Percentiles rank a stretch among this genome's conserved stretches.
phyloP scores from a whole-genome alignment of 371 early-diverging fungal genomes.

The Syncephalastrum sp. region DNA sequence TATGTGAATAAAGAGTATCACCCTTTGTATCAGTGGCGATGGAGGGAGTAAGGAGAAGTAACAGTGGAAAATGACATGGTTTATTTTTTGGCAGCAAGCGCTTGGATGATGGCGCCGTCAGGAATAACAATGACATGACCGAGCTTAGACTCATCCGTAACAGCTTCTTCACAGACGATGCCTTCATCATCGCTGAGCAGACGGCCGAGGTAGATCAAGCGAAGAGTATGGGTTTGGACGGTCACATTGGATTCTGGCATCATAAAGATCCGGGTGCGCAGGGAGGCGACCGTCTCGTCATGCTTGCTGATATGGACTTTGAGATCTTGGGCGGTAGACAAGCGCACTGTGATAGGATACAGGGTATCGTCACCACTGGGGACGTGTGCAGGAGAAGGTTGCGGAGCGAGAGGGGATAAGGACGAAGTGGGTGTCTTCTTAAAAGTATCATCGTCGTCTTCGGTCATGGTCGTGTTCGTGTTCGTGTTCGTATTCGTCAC shows the following conservation, averaged over 20 bases:
- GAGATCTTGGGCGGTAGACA: constrained; percentile 38
- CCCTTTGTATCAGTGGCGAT: too few relatives aligned
- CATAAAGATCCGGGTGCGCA: constrained; percentile 28
- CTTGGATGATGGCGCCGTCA: constrained; percentile 29
- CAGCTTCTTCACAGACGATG: constrained; percentile 19
- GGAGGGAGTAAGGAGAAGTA: too few relatives aligned
- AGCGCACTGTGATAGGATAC: constrained; percentile 27
- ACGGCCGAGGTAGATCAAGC: constrained; percentile 38
- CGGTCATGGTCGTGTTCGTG: constrained; percentile 4
- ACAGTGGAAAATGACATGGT: too few relatives aligned
- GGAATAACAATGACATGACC: constrained; percentile 14
- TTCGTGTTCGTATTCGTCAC: constrained; percentile 5
- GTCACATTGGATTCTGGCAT: constrained; percentile 14
- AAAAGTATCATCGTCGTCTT: neutral
- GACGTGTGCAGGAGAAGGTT: neutral
- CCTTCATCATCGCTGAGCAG: constrained; percentile 26
- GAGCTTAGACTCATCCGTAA: constrained; percentile 6
- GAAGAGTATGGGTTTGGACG: constrained; percentile 24
- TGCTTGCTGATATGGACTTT: constrained; percentile 18
- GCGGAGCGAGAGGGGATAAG: neutral
- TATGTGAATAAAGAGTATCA: too few relatives aligned
- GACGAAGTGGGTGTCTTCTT: constrained; percentile 6
- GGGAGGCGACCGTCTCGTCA: constrained; percentile 29
- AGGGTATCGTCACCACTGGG: neutral
- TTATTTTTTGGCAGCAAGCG: constrained; percentile 19